These are phyloP conservation scores for Neurospora hispaniola DNA, from an alignment of 495 filamentous ascomycete species.

Conservation along the genomic window DNA sequence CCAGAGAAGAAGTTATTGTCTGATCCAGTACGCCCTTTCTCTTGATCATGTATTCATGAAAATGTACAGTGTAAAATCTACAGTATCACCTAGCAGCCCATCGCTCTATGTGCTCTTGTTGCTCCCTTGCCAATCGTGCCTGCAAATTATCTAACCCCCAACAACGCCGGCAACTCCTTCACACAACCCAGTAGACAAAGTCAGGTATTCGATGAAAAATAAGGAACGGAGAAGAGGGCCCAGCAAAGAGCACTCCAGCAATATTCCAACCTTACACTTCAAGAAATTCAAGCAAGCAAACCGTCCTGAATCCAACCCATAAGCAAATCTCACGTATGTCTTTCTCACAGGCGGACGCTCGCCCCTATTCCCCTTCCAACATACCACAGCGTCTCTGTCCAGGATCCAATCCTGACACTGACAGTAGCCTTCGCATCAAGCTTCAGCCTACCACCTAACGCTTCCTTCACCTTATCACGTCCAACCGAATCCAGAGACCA, in stretches of 20 bases:
- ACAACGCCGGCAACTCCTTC: background rate
- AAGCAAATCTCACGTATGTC: background rate
- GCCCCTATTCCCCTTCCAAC: conserved; percentile 65
- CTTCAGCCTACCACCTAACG: conserved; percentile 72
- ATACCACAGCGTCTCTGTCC: conserved; percentile 59
- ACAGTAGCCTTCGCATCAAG: conserved; percentile 70
- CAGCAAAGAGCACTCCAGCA: background rate
- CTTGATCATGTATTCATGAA: background rate
- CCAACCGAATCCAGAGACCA: conserved; percentile 69
- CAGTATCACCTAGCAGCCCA: background rate
- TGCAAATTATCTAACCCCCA: background rate
- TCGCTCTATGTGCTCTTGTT: background rate
- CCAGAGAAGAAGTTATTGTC: background rate
- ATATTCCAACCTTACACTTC: background rate
- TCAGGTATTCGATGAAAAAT: background rate
- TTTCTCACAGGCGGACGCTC: conserved; percentile 47
- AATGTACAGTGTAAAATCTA: background rate
- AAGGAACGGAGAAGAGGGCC: background rate
- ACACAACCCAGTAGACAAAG: background rate
- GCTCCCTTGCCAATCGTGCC: background rate
- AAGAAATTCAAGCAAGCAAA: background rate
- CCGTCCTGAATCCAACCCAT: background rate
- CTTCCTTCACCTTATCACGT: conserved; percentile 66
- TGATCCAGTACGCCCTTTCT: background rate
- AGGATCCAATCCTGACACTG: conserved; percentile 54